Evolutionary conservation across 2,329 filamentous ascomycete genomes (phyloP), one percentile per base, ranked within the genome.

Genomic region (Trichoderma guizhouense): DNA sequence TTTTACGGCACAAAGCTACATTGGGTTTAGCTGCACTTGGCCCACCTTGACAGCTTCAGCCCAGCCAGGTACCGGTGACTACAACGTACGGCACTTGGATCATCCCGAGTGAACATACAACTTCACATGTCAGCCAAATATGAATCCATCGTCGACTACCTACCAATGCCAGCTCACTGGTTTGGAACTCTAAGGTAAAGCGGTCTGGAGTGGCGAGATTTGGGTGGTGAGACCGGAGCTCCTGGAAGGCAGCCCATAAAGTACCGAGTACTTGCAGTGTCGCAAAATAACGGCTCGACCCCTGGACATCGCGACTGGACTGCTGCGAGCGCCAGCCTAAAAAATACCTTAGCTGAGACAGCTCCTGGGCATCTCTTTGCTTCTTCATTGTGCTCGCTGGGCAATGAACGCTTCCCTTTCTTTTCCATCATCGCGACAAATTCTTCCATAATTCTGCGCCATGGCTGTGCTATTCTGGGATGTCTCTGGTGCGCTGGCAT

Each of bases 401-500:
- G 34, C 71, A 63, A 72, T 57, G 30, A 62, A 24, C 14, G 3
- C 9, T 21, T 30, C 11, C 9, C 7, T 68, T 34, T 43, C 32
- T n/a, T 9, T 21, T 28, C 26, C 55, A 39, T 34, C 60, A 32
- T 43, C 43, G 21, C 34, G 18, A 34, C 15, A 3, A 18, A 21
- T 34, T 47, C 30, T 18, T 55, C 30, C 28, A 53, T 26, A 66
- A 21, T 24, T 65, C 18, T 63, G 18, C 51, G 43, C 66, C 71
- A 80, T 82, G 79, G 70, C 76, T 30, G 21, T 39, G n/a, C 43
- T 53, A 5, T 7, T 69, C 36, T 62, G 57, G 69, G 64, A 69
- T 51, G 69, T 71, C 43, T 76, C 78, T 34, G 79, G 78, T 78
- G 70, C 74, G 65, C 70, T 79, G 43, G 70, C 76, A 65, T 72